These are phyloP conservation scores for Sarcodon sp. DNA, from an alignment of 768 basidiomycete genomes.

Conservation along the genomic window DNA sequence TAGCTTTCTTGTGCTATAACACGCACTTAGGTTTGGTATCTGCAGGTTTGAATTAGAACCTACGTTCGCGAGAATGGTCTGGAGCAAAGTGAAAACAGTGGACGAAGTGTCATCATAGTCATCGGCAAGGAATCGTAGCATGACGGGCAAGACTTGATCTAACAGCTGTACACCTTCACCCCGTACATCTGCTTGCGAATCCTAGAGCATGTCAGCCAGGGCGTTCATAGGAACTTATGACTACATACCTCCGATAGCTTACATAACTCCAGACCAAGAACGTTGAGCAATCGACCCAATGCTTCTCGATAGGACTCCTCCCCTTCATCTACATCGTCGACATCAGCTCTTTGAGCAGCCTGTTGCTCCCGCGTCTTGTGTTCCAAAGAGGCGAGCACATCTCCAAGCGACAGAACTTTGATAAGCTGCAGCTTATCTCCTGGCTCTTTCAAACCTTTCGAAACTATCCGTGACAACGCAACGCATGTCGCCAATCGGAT, in stretches of 20 bases:
- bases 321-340: constrained; percentile 51
- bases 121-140: constrained; percentile 85
- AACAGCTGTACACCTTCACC: constrained; percentile 54
- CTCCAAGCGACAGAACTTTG: constrained; percentile 76
- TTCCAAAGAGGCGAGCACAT: constrained; percentile 75
- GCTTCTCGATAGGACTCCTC: constrained; percentile 86
- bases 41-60: constrained; percentile 17
- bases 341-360: constrained; percentile 44
- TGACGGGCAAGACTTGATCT: constrained; percentile 59
- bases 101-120: constrained; percentile 81
- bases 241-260: constrained; percentile 70
- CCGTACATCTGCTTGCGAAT: constrained; percentile 41
- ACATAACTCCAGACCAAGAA: constrained; percentile 68
- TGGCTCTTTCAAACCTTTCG: constrained; percentile 88
- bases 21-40: neutral
- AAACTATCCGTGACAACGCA: constrained; percentile 73
- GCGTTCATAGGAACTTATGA: neutral
- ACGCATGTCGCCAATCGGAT: constrained; percentile 76
- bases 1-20: constrained; percentile 67
- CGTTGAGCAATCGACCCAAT: constrained; percentile 73
- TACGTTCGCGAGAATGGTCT: constrained; percentile 62
- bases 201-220: constrained; percentile 24
- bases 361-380: constrained; percentile 59
- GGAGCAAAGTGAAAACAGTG: constrained; percentile 73
- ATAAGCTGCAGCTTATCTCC: constrained; percentile 83